phyloP scores from a whole-genome alignment of 306 rosid genomes.

The Urtica urens region DNA sequence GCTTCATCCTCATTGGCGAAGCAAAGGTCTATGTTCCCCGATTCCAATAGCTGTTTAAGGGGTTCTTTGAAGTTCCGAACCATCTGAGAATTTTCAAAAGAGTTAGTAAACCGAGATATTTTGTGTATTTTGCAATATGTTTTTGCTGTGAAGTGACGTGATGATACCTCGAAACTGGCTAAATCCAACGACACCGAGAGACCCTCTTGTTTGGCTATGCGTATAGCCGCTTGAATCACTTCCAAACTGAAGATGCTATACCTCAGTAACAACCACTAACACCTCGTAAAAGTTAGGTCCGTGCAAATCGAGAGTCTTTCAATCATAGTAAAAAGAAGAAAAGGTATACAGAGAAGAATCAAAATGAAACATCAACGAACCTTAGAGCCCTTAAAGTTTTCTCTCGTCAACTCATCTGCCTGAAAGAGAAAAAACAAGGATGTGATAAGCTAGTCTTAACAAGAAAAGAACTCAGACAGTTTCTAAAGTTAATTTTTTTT shows the following conservation, averaged over 20 bases:
- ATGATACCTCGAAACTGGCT: slow-evolving; percentile 96
- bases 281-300: slow-evolving; percentile 19
- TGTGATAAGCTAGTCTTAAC: background rate
- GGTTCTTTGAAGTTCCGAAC: slow-evolving; percentile 59
- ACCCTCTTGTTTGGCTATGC: slow-evolving; percentile 77
- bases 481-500: background rate
- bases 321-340: background rate
- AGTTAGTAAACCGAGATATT: slow-evolving; percentile 14
- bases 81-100: slow-evolving; percentile 62
- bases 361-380: slow-evolving; percentile 24
- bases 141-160: background rate
- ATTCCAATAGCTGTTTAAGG: slow-evolving; percentile 57
- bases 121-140: slow-evolving; percentile 10
- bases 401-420: slow-evolving; percentile 65
- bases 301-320: slow-evolving; percentile 13
- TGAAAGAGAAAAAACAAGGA: slow-evolving; percentile 21
- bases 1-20: slow-evolving; percentile 99
- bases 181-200: slow-evolving; percentile 81
- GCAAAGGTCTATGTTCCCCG: slow-evolving; percentile 77
- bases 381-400: slow-evolving; percentile 85
- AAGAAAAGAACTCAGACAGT: background rate
- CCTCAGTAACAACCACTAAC: slow-evolving; percentile 87
- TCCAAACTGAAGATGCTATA: slow-evolving; percentile 62
- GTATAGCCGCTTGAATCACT: slow-evolving; percentile 70
- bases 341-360: background rate